Evolutionary conservation across 1,284 basidiomycete genomes (phyloP), one percentile per base, ranked within the genome.

Genomic region (Microbotryomycetes sp.): DNA sequence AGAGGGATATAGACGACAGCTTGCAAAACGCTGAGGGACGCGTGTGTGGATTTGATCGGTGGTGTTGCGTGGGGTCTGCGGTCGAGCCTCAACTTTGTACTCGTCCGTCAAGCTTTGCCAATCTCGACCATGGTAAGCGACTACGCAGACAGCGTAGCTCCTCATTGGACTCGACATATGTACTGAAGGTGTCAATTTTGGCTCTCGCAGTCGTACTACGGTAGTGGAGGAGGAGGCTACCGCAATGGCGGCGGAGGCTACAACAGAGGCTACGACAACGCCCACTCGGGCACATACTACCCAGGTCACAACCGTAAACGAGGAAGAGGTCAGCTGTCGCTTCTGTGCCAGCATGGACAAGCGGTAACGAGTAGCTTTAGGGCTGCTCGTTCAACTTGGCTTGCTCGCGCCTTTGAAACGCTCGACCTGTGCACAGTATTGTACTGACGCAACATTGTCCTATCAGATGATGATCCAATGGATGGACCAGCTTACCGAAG

Each of bases 381-480:
- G n/a, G n/a, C 26, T 16, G 2, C 32, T 3, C 26, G 36, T 30
- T 42, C 19, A 14, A 16, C 15, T 25, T 36, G 1, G 2, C 5
- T 29, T n/a, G 36, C 36, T 42, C 36, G 36, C 19, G 54, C 29
- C 15, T 23, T 1, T 3, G n/a, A 1, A 1, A 14, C 16, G 23
- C 4, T 14, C 36, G 19, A 4, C n/a, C n/a, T 28, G n/a, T 15
- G 36, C 26, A 26, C 52, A 2, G 9, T 26, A 30, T 31, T 23
- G 28, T 31, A n/a, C 29, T 36, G 4, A 22, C 28, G 52, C n/a
- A 42, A 54, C 7, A 42, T 36, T 22, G n/a, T 23, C 15, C 23
- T 28, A 26, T 49, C 62, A 60, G 65, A 65, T 49, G 70, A 69
- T 57, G 66, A 65, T 23, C 60, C 55, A 26, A 58, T 59, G 46